A percentile compares a stretch with the other conserved stretches of the same genome.
phyloP scores from a whole-genome alignment of 2,329 filamentous ascomycete genomes.

The Xylaria polymorpha region DNA sequence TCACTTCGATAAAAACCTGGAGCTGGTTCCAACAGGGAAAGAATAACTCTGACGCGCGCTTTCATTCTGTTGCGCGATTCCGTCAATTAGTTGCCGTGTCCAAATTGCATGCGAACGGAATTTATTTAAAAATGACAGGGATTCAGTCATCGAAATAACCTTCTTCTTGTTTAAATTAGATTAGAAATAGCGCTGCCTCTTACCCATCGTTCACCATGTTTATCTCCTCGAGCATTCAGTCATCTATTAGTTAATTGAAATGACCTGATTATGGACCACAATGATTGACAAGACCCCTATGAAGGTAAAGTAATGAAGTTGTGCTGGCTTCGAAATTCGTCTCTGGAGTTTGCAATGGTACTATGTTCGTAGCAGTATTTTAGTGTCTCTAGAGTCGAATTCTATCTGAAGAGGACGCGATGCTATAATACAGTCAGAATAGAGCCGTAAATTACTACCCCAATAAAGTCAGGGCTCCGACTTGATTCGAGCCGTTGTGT shows the following conservation, averaged over 20 bases:
- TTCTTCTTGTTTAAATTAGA: neutral
- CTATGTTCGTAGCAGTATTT: neutral
- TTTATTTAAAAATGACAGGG: neutral
- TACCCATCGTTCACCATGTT: neutral
- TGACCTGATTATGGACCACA: neutral
- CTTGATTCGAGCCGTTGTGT: no score
- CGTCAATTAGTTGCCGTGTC: no score
- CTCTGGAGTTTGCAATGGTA: neutral
- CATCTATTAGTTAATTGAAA: neutral
- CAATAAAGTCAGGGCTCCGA: no score
- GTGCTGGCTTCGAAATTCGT: neutral
- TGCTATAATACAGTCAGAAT: no score
- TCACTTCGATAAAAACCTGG: slow-evolving; percentile 26
- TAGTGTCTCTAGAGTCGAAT: no score
- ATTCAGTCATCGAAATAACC: neutral
- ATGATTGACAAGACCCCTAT: neutral
- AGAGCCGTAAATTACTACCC: no score
- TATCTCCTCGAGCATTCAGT: neutral
- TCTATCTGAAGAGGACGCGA: no score
- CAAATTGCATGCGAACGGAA: neutral
- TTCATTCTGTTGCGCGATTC: neutral
- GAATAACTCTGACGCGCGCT: neutral
- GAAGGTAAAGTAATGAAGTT: neutral
- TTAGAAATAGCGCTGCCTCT: neutral
- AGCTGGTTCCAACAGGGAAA: slow-evolving; percentile 16